Percentiles rank a stretch among this genome's conserved stretches.
Conservation (phyloP, 108 stramenopile genomes). For the Skeletonema potamos region DNA sequence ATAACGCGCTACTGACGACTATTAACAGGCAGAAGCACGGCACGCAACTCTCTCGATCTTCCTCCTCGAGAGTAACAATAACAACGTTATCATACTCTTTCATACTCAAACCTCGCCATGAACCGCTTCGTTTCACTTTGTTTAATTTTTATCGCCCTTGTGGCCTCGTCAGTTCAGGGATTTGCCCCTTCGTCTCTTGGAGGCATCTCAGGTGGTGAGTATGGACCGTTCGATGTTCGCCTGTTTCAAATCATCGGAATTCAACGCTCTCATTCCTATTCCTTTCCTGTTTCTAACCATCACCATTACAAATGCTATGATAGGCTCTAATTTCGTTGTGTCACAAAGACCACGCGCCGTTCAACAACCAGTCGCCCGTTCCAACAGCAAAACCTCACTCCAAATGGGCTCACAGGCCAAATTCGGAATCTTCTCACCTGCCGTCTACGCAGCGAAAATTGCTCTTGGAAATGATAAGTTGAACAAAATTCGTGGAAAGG, state of each 20-base stretch:
- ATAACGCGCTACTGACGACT: no score
- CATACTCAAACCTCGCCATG: conserved; percentile 9
- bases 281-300: background rate
- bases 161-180: conserved; percentile 38
- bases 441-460: conserved; percentile 94
- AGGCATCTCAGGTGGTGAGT: conserved; percentile 42
- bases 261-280: background rate
- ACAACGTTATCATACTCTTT: background rate
- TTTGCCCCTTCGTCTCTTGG: conserved; percentile 45
- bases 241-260: background rate
- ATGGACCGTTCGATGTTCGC: background rate
- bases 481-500: conserved; percentile 90
- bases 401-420: conserved; percentile 87
- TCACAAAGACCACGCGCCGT: conserved; percentile 59
- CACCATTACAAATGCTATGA: background rate
- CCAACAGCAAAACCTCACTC: conserved; percentile 37
- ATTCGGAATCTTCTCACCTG: conserved; percentile 97
- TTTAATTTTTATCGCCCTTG: conserved; percentile 35
- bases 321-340: conserved; percentile 78
- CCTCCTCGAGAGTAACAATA: background rate
- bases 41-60: background rate
- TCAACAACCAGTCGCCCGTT: conserved; percentile 35
- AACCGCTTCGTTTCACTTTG: conserved; percentile 41
- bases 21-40: no score
- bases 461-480: conserved; percentile 78